These are phyloP conservation scores for Wallacemonas collosoma DNA, from an alignment of 208 protist genomes.

Conservation along the genomic window DNA sequence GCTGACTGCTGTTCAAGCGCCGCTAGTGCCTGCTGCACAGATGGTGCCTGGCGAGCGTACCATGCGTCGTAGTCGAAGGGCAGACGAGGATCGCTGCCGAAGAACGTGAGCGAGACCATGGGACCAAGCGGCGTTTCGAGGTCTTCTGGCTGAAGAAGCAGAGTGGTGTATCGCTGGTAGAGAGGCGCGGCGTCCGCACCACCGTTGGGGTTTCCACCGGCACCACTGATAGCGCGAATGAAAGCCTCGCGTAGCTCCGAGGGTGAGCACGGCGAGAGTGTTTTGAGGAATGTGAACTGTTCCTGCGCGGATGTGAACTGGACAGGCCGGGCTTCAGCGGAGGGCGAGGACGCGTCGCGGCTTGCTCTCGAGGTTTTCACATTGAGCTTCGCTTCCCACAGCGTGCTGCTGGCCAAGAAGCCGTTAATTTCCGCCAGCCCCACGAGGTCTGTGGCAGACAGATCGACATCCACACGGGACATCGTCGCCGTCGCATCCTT, in stretches of 20 bases:
- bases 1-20: slow-evolving; percentile 14
- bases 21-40: slow-evolving; percentile 29
- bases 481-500: not conserved
- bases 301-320: slow-evolving; percentile 43
- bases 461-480: not conserved
- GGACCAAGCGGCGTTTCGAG: slow-evolving; percentile 26
- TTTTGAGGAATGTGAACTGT: slow-evolving; percentile 59
- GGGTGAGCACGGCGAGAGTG: slow-evolving; percentile 23
- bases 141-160: slow-evolving; percentile 8
- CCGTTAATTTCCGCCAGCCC: not conserved
- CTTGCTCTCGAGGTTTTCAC: not conserved
- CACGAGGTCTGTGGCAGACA: not conserved
- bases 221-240: slow-evolving; percentile 2
- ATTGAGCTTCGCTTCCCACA: slow-evolving; percentile 12
- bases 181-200: slow-evolving; percentile 5
- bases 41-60: slow-evolving; percentile 29
- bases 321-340: slow-evolving; percentile 8
- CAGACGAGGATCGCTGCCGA: slow-evolving; percentile 48
- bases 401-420: slow-evolving; percentile 14
- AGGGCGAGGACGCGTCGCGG: not conserved
- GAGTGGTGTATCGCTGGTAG: not conserved
- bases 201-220: not conserved
- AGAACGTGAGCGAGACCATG: slow-evolving; percentile 68
- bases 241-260: slow-evolving; percentile 2
- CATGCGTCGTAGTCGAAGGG: slow-evolving; percentile 44